These are phyloP conservation scores for Lenwebbia sp. DNA, from an alignment of 345 rosid genomes.

Conservation along the genomic window DNA sequence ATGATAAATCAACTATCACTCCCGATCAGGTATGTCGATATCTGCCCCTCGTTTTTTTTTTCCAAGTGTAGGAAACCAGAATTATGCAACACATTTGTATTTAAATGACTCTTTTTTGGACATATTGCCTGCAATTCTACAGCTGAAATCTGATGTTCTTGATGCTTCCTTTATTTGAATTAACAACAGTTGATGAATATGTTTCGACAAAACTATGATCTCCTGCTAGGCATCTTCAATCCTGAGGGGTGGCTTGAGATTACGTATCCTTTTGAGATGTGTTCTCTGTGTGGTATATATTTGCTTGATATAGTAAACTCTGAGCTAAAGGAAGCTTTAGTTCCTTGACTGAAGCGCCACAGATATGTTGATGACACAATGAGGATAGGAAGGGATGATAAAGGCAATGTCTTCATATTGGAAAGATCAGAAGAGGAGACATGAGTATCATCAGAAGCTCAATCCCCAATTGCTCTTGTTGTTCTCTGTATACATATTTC, in stretches of 20 bases:
- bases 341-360: slow-evolving; percentile 21
- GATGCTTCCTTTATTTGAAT: not conserved
- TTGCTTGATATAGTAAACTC: not conserved
- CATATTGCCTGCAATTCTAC: not conserved
- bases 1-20: slow-evolving; percentile 51
- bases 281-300: not conserved
- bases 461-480: not conserved
- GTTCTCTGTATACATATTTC: not conserved
- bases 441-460: not conserved
- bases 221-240: slow-evolving; percentile 64
- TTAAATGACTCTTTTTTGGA: not conserved
- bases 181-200: slow-evolving; percentile 64
- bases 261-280: slow-evolving; percentile 51
- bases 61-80: not conserved
- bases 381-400: slow-evolving; percentile 82
- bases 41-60: not conserved
- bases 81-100: not conserved
- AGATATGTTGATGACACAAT: slow-evolving; percentile 69
- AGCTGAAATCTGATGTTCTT: not conserved
- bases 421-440: slow-evolving; percentile 39
- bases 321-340: not conserved
- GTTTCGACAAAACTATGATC: slow-evolving; percentile 55
- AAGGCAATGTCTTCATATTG: slow-evolving; percentile 61
- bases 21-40: slow-evolving; percentile 58
- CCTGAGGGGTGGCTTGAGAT: slow-evolving; percentile 86